Conservation (phyloP, 805 yeast genomes). For the Kurtzmaniella cleridarum region DNA sequence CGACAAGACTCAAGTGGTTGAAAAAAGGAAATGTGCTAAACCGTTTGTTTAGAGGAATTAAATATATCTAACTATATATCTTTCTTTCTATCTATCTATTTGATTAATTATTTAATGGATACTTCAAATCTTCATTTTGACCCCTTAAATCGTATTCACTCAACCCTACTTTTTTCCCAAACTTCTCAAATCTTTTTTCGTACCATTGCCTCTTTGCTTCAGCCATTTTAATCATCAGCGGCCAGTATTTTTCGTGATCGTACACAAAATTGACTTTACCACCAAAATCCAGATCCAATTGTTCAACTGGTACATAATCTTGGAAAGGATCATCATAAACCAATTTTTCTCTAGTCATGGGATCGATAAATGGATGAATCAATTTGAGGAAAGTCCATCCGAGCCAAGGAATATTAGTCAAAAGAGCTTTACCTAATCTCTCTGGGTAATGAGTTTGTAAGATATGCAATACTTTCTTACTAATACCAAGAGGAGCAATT, state of each 20-base stretch:
- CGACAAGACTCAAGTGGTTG: slow-evolving; percentile 67
- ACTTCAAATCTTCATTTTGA: slow-evolving; percentile 20
- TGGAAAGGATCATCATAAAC: slow-evolving; percentile 87
- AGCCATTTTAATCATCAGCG: slow-evolving; percentile 57
- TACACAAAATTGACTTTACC: slow-evolving; percentile 84
- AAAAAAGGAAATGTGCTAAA: slow-evolving; percentile 86
- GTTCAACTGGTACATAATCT: slow-evolving; percentile 73
- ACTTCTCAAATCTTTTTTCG: slow-evolving; percentile 59
- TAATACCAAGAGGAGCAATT: slow-evolving; percentile 83
- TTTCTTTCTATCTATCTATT: no score
- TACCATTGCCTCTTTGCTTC: slow-evolving; percentile 55
- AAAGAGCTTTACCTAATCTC: slow-evolving; percentile 85
- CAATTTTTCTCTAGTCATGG: slow-evolving; percentile 87
- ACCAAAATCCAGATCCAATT: slow-evolving; percentile 78
- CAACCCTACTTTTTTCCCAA: slow-evolving; percentile 68
- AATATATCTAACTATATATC: no score
- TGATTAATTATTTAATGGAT: no score
- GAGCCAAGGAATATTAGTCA: slow-evolving; percentile 89
- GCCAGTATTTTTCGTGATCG: slow-evolving; percentile 77
- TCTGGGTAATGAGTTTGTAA: slow-evolving; percentile 97
- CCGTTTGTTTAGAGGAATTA: slow-evolving; percentile 51
- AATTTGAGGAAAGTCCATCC: slow-evolving; percentile 90
- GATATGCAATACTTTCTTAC: slow-evolving; percentile 88
- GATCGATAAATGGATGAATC: slow-evolving; percentile 94
- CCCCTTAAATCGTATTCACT: slow-evolving; percentile 77